Evolutionary conservation across 768 basidiomycete genomes (phyloP).

Genomic region (Filobasidium floriforme): DNA sequence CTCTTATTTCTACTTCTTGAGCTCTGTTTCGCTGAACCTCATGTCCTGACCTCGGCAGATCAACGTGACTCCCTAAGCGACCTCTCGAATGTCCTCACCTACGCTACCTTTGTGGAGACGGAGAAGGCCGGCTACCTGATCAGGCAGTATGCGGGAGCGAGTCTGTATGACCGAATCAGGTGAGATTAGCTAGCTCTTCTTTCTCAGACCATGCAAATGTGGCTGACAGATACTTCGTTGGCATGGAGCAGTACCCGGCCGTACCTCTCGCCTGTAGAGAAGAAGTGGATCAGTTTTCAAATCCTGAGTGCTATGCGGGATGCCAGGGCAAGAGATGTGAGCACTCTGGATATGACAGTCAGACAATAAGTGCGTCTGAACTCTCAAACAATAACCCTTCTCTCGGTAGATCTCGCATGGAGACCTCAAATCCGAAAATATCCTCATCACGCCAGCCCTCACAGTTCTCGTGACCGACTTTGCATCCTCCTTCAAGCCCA

Average conservation of each 20-base stretch:
- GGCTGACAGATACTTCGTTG: not conserved
- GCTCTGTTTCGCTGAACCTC: not conserved
- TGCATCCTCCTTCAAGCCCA: conserved; percentile 82
- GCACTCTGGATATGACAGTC: conserved; percentile 18
- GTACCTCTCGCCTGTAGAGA: conserved; percentile 82
- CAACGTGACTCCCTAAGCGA: conserved; percentile 67
- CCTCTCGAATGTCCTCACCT: conserved; percentile 79
- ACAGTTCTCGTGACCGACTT: conserved; percentile 95
- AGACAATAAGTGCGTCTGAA: too few species aligned
- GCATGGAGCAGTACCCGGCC: conserved; percentile 69
- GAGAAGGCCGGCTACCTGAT: conserved; percentile 93
- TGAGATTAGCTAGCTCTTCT: conserved; percentile 43
- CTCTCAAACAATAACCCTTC: not conserved
- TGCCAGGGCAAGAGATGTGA: conserved; percentile 61
- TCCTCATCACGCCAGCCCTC: conserved; percentile 92
- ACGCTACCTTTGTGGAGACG: conserved; percentile 83
- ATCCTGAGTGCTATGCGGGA: conserved; percentile 75
- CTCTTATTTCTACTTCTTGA: not conserved
- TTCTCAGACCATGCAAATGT: not conserved
- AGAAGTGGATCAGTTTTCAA: conserved; percentile 97
- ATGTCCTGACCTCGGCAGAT: conserved; percentile 1
- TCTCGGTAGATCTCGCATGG: conserved; percentile 71
- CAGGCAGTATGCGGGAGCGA: conserved; percentile 88
- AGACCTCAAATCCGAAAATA: conserved; percentile 94
- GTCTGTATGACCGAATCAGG: conserved; percentile 96